These are phyloP conservation scores for Nitzschia sp. DNA, from an alignment of 108 stramenopile species.

Conservation along the genomic window DNA sequence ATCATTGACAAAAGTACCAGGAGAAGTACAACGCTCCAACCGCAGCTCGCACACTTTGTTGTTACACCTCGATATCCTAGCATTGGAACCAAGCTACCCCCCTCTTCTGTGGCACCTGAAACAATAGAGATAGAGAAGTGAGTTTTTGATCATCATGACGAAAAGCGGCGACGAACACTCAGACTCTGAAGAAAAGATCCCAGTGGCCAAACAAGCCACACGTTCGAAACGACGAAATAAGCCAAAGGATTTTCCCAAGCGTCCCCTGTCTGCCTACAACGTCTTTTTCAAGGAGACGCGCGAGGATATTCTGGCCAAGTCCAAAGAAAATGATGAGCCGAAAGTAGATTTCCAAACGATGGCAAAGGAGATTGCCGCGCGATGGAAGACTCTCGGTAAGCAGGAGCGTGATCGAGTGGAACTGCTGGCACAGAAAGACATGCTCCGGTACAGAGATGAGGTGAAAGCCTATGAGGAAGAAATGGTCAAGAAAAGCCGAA, in stretches of 20 bases:
- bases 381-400: slow-evolving; percentile 13
- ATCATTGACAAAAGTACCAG: too few species aligned
- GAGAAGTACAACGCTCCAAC: too few species aligned
- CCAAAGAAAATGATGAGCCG: slow-evolving; percentile 8
- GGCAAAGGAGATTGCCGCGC: slow-evolving; percentile 21
- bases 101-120: too few species aligned
- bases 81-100: too few species aligned
- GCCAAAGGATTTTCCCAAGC: slow-evolving; percentile 27
- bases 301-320: slow-evolving; percentile 5
- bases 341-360: slow-evolving; percentile 36
- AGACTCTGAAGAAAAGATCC: not conserved
- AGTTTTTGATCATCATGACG: too few species aligned
- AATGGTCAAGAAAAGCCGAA: slow-evolving; percentile 22
- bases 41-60: too few species aligned
- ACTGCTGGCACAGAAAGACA: slow-evolving; percentile 19
- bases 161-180: too few species aligned
- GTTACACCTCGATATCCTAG: too few species aligned
- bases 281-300: slow-evolving; percentile 31
- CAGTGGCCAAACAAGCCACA: not conserved
- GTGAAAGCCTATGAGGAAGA: slow-evolving; percentile 24
- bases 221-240: slow-evolving; percentile 9
- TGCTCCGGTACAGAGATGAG: slow-evolving; percentile 18
- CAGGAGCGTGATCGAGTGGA: slow-evolving; percentile 11
- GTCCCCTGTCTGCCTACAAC: slow-evolving; percentile 30
- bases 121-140: too few species aligned